phyloP scores from a whole-genome alignment of 2,329 filamentous ascomycete genomes.

The Penicillium brasilianum region DNA sequence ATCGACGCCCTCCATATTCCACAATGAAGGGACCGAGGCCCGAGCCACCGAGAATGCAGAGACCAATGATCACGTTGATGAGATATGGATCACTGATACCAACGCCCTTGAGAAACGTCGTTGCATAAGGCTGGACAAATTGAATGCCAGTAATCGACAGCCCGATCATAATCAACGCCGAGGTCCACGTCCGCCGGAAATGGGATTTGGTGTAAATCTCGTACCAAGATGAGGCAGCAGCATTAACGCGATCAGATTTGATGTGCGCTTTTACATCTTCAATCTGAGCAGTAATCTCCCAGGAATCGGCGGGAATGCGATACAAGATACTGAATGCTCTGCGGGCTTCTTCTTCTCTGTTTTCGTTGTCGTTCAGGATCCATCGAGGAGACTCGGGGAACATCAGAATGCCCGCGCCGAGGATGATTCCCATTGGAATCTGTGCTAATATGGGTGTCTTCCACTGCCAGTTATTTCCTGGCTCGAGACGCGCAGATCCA shows the following conservation, averaged over 20 bases:
- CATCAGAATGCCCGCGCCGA: constrained; percentile 33
- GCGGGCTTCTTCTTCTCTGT: constrained; percentile 29
- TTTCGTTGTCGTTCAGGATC: constrained; percentile 26
- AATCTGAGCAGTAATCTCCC: constrained; percentile 31
- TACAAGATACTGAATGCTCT: constrained; percentile 30
- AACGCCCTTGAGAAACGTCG: constrained; percentile 28
- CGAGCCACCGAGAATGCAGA: constrained; percentile 28
- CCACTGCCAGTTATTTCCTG: constrained; percentile 36
- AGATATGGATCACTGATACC: constrained; percentile 32
- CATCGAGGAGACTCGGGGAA: constrained; percentile 37
- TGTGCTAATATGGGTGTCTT: constrained; percentile 39
- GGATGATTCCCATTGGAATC: constrained; percentile 34
- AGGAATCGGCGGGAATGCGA: constrained; percentile 26
- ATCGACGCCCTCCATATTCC: constrained; percentile 32
- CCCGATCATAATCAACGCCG: constrained; percentile 34
- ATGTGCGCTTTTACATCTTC: constrained; percentile 33
- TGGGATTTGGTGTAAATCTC: constrained; percentile 33
- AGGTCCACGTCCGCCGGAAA: constrained; percentile 30
- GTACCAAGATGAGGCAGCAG: constrained; percentile 23
- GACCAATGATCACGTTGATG: constrained; percentile 30
- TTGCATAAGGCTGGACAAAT: constrained; percentile 27
- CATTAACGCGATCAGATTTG: constrained; percentile 25
- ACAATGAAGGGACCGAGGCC: constrained; percentile 25
- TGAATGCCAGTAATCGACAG: constrained; percentile 34
- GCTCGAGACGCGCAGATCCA: constrained; percentile 31